Conservation (phyloP, 495 filamentous ascomycete genomes). For the Platismatia glauca region DNA sequence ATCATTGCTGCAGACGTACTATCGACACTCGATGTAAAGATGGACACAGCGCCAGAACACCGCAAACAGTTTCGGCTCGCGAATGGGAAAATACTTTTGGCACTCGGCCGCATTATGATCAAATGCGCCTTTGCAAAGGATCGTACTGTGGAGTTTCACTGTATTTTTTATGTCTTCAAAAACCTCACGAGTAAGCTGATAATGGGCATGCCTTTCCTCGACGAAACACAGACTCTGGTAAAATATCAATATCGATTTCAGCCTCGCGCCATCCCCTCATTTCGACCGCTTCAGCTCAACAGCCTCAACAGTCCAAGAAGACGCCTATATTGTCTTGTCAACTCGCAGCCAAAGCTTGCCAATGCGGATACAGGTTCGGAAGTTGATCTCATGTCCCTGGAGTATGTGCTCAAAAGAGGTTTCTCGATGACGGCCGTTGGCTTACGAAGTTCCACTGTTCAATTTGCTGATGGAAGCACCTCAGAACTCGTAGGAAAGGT, state of each 20-base stretch:
- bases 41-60: slow-evolving; percentile 4
- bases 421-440: neutral
- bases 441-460: slow-evolving; percentile 2
- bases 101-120: neutral
- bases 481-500: slow-evolving; percentile 6
- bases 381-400: slow-evolving; percentile 4
- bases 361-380: slow-evolving; percentile 9
- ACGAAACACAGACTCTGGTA: slow-evolving; percentile 8
- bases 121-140: slow-evolving; percentile 5
- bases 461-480: slow-evolving; percentile 13
- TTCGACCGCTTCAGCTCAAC: slow-evolving; percentile 7
- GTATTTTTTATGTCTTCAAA: slow-evolving; percentile 5
- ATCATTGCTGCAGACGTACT: slow-evolving; percentile 6
- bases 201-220: slow-evolving; percentile 16
- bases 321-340: slow-evolving; percentile 6
- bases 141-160: neutral
- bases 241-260: slow-evolving; percentile 11
- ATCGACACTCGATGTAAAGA: neutral
- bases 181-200: slow-evolving; percentile 6
- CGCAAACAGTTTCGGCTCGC: neutral
- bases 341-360: slow-evolving; percentile 1
- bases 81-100: neutral
- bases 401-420: slow-evolving; percentile 2
- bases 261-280: neutral
- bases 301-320: slow-evolving; percentile 6